These are phyloP conservation scores for Rachicladosporium sp. DNA, from an alignment of 2,329 filamentous ascomycete species.

Conservation along the genomic window DNA sequence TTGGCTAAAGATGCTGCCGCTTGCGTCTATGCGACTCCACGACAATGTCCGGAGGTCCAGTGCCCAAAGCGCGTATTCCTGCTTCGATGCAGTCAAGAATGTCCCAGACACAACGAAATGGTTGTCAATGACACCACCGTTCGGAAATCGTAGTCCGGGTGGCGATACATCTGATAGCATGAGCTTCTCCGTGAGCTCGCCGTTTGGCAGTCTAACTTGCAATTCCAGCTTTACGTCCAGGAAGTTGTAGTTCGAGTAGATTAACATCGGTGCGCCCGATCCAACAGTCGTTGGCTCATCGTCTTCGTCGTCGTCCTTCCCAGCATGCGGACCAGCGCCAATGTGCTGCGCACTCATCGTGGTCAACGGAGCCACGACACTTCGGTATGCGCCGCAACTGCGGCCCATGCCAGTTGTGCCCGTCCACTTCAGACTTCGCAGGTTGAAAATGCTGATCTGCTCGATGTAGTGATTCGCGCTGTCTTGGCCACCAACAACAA, in stretches of 20 bases:
- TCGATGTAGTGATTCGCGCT: conserved; percentile 98
- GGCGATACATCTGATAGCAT: conserved; percentile 84
- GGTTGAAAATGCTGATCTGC: conserved; percentile 95
- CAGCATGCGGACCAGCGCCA: conserved; percentile 43
- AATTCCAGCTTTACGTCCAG: conserved; percentile 91
- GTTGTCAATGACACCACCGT: conserved; percentile 87
- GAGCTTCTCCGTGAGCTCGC: conserved; percentile 68
- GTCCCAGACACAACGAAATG: conserved; percentile 97
- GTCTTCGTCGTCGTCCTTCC: conserved; percentile 27
- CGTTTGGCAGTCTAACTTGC: conserved; percentile 75
- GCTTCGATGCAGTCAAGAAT: conserved; percentile 92
- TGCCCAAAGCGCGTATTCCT: conserved; percentile 96
- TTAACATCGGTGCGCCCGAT: conserved; percentile 62
- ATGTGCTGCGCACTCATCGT: conserved; percentile 53
- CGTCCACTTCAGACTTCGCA: conserved; percentile 91
- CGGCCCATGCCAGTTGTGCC: conserved; percentile 76
- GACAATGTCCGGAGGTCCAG: conserved; percentile 76
- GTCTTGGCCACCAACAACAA: conserved; percentile 92
- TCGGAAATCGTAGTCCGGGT: conserved; percentile 86
- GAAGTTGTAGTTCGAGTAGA: conserved; percentile 99
- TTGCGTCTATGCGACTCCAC: conserved; percentile 93
- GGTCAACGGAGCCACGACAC: conserved; percentile 76
- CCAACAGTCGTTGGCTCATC: conserved; percentile 20
- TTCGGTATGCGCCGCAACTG: conserved; percentile 91
- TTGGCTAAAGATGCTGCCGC: conserved; percentile 85